Evolutionary conservation across 148 eudicot genomes (phyloP).

Genomic region (Rhododendron vialii): DNA sequence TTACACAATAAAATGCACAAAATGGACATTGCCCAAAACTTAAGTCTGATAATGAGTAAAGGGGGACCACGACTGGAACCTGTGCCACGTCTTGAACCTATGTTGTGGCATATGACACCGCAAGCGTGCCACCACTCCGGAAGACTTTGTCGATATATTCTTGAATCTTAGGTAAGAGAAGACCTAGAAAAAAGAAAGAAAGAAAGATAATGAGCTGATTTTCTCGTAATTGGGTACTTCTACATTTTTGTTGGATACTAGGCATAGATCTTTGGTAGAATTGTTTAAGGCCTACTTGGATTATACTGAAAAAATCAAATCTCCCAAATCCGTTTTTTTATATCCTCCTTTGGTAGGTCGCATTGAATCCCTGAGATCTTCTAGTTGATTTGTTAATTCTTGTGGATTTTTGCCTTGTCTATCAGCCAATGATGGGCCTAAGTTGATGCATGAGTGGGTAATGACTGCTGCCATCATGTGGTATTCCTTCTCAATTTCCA

Average conservation of each 20-base stretch:
- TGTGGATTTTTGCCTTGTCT: neutral
- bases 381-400: neutral
- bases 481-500: neutral
- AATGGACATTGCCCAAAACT: neutral
- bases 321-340: neutral
- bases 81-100: neutral
- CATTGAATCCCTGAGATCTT: neutral
- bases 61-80: neutral
- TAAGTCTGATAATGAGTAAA: neutral
- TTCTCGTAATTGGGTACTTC: neutral
- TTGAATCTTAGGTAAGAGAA: neutral
- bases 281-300: neutral
- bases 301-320: neutral
- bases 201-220: neutral
- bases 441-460: conserved; percentile 17
- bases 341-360: neutral
- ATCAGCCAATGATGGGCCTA: conserved; percentile 11
- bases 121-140: neutral
- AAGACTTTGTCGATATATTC: neutral
- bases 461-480: conserved; percentile 8
- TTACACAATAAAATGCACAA: neutral
- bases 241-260: neutral
- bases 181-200: neutral
- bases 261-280: neutral
- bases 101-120: neutral